Conservation (phyloP, 805 yeast species). For the Trichomonascus vanleenenianus region DNA sequence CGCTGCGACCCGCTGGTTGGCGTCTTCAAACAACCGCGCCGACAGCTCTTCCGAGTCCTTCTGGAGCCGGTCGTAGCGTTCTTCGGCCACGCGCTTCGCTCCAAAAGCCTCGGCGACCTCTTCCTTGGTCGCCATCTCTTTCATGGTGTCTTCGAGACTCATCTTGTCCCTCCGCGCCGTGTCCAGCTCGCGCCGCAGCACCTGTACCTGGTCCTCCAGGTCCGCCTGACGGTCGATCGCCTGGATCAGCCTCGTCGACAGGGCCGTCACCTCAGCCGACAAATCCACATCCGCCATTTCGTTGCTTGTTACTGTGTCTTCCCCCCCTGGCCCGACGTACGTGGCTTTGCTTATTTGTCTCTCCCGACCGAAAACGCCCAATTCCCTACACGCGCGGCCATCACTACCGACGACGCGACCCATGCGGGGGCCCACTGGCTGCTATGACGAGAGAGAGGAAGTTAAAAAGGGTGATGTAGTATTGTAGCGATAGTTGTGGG, state of each 20-base stretch:
- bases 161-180: conserved; percentile 14
- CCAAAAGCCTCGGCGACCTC: conserved; percentile 8
- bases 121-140: conserved; percentile 21
- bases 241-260: conserved; percentile 25
- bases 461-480: no score
- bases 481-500: no score
- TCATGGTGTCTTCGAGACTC: conserved; percentile 11
- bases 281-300: conserved; percentile 4
- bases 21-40: conserved; percentile 72
- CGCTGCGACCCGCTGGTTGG: conserved; percentile 74
- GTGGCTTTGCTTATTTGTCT: no score
- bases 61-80: conserved; percentile 49
- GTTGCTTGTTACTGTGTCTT: no score
- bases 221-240: conserved; percentile 25
- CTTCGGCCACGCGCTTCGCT: conserved; percentile 41
- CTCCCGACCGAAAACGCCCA: no score
- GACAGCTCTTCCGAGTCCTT: conserved; percentile 76
- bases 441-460: no score
- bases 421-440: no score
- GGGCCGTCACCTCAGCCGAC: conserved; percentile 16
- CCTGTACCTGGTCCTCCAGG: conserved; percentile 23
- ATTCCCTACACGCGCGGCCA: no score
- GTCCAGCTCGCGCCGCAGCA: conserved; percentile 19
- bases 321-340: no score
- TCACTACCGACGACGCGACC: no score